These are phyloP conservation scores for Termitomyces titanicus DNA, from an alignment of 768 basidiomycete genomes.

Conservation along the genomic window DNA sequence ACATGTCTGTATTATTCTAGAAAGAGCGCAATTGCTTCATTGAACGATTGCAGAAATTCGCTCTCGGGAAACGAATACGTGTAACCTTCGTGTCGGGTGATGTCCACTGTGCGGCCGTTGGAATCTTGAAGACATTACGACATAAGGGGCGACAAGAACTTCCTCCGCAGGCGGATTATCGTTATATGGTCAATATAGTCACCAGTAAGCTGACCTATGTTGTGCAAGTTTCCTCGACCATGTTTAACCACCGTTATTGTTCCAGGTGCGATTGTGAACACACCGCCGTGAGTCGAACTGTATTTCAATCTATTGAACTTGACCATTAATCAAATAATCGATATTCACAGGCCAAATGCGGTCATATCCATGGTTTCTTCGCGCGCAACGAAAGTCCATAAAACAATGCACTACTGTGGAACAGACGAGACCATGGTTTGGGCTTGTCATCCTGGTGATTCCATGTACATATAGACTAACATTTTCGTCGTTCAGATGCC, in stretches of 20 bases:
- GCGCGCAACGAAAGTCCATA: constrained; percentile 78
- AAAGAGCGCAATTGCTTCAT: constrained; percentile 90
- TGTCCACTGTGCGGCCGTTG: constrained; percentile 89
- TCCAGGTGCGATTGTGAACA: constrained; percentile 90
- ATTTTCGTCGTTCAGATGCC: constrained; percentile 48
- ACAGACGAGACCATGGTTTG: constrained; percentile 89
- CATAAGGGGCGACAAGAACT: constrained; percentile 45
- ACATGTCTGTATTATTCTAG: constrained; percentile 33
- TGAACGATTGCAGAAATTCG: constrained; percentile 71
- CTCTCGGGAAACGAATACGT: constrained; percentile 57
- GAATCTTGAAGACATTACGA: constrained; percentile 66
- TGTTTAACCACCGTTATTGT: constrained; percentile 1
- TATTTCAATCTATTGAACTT: not conserved
- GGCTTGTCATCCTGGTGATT: not conserved
- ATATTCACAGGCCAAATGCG: constrained; percentile 51
- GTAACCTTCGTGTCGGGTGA: constrained; percentile 91
- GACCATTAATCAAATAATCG: not conserved
- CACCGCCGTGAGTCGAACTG: constrained; percentile 61
- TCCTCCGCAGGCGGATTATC: constrained; percentile 57
- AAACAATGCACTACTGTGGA: constrained; percentile 73
- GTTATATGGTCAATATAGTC: constrained; percentile 90
- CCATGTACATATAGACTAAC: not conserved
- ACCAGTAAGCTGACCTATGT: constrained; percentile 49
- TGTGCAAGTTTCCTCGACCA: not conserved
- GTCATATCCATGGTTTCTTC: constrained; percentile 81